Base-by-base conservation (phyloP, 2,329 filamentous ascomycete genomes). In the Truncatella angustata region DNA sequence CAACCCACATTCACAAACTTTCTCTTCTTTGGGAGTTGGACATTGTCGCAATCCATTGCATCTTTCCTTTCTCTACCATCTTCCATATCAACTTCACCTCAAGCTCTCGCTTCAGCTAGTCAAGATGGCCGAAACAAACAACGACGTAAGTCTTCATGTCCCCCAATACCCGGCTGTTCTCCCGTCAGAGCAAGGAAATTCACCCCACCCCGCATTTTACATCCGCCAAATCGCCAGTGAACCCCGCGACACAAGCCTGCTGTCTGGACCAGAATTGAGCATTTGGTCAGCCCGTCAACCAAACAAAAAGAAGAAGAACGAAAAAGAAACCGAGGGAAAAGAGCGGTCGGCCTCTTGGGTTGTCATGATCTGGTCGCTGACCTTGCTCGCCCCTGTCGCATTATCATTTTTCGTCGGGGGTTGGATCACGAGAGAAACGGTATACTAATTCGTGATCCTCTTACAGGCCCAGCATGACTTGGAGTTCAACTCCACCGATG, bases 401-500 rank as follows among this genome's bases (percentile, higher is more conserved):
- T n/a, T n/a, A n/a, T n/a, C n/a, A n/a, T n/a, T n/a, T n/a, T n/a
- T n/a, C n/a, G n/a, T n/a, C n/a, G n/a, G n/a, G n/a, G n/a, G n/a
- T n/a, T n/a, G n/a, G n/a, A n/a, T n/a, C n/a, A n/a, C n/a, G n/a
- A n/a, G n/a, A n/a, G n/a, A n/a, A n/a, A 39, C 37, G 16, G 50
- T 11, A 23, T 47, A 28, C 54, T 57, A 54, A 58, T 46, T 39
- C 21, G 35, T 20, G 53, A 24, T 23, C 32, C 51, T 49, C 34
- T 30, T 43, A n/a, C n/a, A n/a, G n/a, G n/a, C n/a, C 16, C 64
- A 89, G 82, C 85, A 88, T 74, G 82, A 88, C 69, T 76, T 78
- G 65, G 77, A 75, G 75, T 97, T 97, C 85, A 91, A 96, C 65
- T 88, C 85, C 77, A 91, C 87, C 82, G 91, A 97, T 82, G 92